phyloP scores from a whole-genome alignment of 129 eudicot genomes.

The Artemisia argyi region DNA sequence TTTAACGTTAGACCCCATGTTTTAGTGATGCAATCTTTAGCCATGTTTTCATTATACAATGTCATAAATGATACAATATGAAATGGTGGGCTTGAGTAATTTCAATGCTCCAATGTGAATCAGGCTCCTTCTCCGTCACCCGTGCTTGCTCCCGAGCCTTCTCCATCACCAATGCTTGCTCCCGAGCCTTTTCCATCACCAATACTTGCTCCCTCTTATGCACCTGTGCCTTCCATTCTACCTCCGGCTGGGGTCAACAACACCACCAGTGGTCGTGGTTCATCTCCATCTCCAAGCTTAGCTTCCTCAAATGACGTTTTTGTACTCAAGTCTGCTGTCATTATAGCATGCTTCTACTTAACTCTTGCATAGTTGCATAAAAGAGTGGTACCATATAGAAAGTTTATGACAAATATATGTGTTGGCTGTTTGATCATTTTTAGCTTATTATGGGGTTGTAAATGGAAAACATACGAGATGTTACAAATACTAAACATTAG shows the following conservation, averaged over 20 bases:
- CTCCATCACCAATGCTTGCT: constrained; percentile 6
- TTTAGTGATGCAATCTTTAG: background rate
- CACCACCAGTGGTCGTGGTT: constrained; percentile 7
- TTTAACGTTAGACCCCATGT: background rate
- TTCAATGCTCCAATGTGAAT: constrained; percentile 5
- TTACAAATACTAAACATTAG: constrained; percentile 10
- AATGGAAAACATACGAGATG: background rate
- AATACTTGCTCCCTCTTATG: constrained; percentile 21
- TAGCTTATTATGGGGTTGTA: background rate
- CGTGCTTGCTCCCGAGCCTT: background rate
- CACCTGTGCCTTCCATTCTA: background rate
- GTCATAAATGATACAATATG: background rate
- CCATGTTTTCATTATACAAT: background rate
- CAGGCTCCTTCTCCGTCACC: constrained; percentile 22
- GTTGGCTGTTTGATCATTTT: no score
- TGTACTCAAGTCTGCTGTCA: background rate
- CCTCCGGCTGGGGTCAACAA: constrained; percentile 5
- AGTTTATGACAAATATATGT: no score
- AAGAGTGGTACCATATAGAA: background rate
- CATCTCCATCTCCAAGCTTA: constrained; percentile 18
- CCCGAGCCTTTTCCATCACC: constrained; percentile 8
- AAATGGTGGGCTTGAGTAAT: constrained; percentile 1
- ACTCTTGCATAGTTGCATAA: background rate
- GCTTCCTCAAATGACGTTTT: constrained; percentile 15
- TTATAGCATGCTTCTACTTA: constrained; percentile 4